Evolutionary conservation across 768 basidiomycete species (phyloP).

Genomic region (Chalciporus piperatus): DNA sequence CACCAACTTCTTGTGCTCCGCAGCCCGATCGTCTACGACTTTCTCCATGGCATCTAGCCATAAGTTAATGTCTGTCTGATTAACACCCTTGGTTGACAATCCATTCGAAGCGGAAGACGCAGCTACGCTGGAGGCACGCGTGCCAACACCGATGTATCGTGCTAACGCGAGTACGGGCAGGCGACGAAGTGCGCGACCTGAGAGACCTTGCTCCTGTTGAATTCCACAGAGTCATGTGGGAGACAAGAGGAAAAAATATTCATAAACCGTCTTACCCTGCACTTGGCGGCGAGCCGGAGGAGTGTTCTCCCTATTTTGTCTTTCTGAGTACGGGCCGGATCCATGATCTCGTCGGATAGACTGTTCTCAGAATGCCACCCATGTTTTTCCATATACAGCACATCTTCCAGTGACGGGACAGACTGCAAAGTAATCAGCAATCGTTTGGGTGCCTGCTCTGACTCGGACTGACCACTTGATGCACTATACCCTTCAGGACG

Average conservation of each 20-base stretch:
- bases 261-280: slow-evolving; percentile 56
- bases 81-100: slow-evolving; percentile 3
- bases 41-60: slow-evolving; percentile 89
- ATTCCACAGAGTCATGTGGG: neutral
- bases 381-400: slow-evolving; percentile 20
- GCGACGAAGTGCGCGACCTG: slow-evolving; percentile 86
- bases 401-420: slow-evolving; percentile 62
- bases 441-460: neutral
- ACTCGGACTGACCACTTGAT: slow-evolving; percentile 49
- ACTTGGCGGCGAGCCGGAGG: slow-evolving; percentile 67
- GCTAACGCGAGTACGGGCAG: slow-evolving; percentile 95
- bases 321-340: slow-evolving; percentile 44
- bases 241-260: neutral
- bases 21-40: slow-evolving; percentile 59
- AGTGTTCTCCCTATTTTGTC: slow-evolving; percentile 57
- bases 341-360: slow-evolving; percentile 6
- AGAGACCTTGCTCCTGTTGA: slow-evolving; percentile 70
- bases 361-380: slow-evolving; percentile 4
- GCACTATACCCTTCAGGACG: slow-evolving; percentile 67
- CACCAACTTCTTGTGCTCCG: slow-evolving; percentile 48
- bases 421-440: slow-evolving; percentile 37
- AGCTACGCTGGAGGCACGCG: slow-evolving; percentile 16
- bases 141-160: slow-evolving; percentile 63
- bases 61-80: slow-evolving; percentile 44
- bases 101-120: slow-evolving; percentile 2